A percentile compares a stretch with the other conserved stretches of the same genome.
phyloP scores from a whole-genome alignment of 2,329 filamentous ascomycete species.

The Thielaviopsis ethacetica region DNA sequence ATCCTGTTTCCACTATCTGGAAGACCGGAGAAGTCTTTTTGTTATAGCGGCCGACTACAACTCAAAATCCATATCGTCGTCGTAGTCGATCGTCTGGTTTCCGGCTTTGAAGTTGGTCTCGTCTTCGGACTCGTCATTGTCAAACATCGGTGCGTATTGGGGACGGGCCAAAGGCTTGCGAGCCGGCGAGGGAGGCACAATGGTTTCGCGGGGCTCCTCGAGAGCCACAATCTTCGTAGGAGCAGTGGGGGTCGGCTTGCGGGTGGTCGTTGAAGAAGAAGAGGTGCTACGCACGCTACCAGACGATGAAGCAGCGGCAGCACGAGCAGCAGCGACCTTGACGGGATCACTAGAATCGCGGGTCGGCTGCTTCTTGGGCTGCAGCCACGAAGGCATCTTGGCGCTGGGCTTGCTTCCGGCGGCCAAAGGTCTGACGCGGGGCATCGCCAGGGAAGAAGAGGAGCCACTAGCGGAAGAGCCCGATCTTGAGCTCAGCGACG shows the following conservation, averaged over 20 bases:
- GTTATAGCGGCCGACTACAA: conserved; percentile 17
- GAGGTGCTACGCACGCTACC: conserved; percentile 39
- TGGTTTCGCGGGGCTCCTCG: background rate
- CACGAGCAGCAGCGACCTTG: conserved; percentile 46
- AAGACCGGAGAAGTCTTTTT: background rate
- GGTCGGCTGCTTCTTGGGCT: conserved; percentile 4
- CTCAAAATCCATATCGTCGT: conserved; percentile 40
- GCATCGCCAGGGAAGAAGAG: conserved; percentile 24
- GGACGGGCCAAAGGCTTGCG: conserved; percentile 23
- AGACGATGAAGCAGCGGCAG: conserved; percentile 72
- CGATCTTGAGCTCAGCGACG: conserved; percentile 8
- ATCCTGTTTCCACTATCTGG: conserved; percentile 11
- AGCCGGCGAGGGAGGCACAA: conserved; percentile 3
- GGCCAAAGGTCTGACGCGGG: conserved; percentile 15
- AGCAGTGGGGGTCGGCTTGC: background rate
- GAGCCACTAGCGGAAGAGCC: conserved; percentile 1
- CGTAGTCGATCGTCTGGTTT: conserved; percentile 22
- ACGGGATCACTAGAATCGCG: conserved; percentile 9
- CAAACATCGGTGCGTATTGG: conserved; percentile 42
- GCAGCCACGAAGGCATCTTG: conserved; percentile 10
- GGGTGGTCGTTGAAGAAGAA: background rate
- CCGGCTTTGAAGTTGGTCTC: conserved; percentile 17
- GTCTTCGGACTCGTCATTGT: conserved; percentile 31
- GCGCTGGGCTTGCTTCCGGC: background rate
- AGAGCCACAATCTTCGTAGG: background rate